phyloP scores from a whole-genome alignment of 768 basidiomycete genomes.

The Floccularia luteovirens region DNA sequence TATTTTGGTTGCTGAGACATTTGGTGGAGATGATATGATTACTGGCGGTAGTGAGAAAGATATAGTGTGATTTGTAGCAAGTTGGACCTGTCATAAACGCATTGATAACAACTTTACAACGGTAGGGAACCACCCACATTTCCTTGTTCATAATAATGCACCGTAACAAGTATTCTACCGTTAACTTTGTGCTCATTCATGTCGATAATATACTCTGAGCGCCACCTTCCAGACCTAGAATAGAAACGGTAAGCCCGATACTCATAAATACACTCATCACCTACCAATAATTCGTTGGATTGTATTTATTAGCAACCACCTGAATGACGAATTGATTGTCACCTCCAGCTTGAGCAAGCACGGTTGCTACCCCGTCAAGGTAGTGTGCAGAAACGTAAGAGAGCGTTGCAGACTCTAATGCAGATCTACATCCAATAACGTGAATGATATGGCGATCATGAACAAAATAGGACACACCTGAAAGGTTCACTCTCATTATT shows the following conservation, averaged over 20 bases:
- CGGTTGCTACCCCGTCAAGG: conserved; percentile 66
- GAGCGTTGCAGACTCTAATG: conserved; percentile 61
- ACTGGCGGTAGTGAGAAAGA: conserved; percentile 58
- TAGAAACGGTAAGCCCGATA: conserved; percentile 2
- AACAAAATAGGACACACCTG: conserved; percentile 39
- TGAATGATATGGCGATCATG: background rate
- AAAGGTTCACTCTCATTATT: conserved; percentile 65
- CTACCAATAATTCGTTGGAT: conserved; percentile 88
- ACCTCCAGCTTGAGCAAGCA: conserved; percentile 49
- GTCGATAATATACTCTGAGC: conserved; percentile 78
- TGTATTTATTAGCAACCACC: conserved; percentile 95
- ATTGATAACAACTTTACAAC: too few relatives aligned
- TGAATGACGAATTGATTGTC: conserved; percentile 57
- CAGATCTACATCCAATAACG: conserved; percentile 34
- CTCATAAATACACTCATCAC: conserved; percentile 5
- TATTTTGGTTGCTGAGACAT: conserved; percentile 57
- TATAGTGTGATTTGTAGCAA: conserved; percentile 66
- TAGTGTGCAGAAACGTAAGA: conserved; percentile 79
- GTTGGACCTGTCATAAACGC: conserved; percentile 63
- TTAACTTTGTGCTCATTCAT: conserved; percentile 49
- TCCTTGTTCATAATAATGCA: conserved; percentile 98
- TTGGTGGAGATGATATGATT: conserved; percentile 41
- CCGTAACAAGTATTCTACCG: conserved; percentile 75
- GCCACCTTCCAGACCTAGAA: conserved; percentile 89
- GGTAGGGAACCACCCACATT: conserved; percentile 63